These are phyloP conservation scores for Mortierella sp. DNA, from an alignment of 371 early-diverging fungal genomes.

Conservation along the genomic window DNA sequence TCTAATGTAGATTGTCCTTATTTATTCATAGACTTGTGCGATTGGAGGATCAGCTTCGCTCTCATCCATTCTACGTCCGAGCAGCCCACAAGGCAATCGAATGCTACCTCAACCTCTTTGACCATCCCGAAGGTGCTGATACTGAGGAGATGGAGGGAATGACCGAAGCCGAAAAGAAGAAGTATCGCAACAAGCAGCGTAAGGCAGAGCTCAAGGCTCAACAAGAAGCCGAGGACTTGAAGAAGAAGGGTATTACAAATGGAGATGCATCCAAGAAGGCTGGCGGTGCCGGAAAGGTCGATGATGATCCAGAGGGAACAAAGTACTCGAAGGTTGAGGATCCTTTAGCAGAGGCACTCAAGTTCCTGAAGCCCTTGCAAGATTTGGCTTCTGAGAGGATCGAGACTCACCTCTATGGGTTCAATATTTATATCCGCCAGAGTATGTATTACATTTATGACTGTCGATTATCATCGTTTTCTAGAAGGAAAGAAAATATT, in stretches of 20 bases:
- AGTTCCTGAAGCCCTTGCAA: constrained; percentile 81
- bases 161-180: constrained; percentile 75
- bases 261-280: constrained; percentile 60
- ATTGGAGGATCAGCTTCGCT: constrained; percentile 82
- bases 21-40: constrained; percentile 62
- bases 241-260: constrained; percentile 36
- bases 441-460: constrained; percentile 49
- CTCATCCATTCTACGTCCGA: constrained; percentile 78
- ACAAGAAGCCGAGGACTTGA: constrained; percentile 45
- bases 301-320: constrained; percentile 56
- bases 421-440: constrained; percentile 86
- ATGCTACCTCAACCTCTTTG: constrained; percentile 76
- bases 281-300: constrained; percentile 21
- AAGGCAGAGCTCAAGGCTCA: constrained; percentile 57
- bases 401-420: constrained; percentile 79
- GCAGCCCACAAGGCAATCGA: constrained; percentile 84
- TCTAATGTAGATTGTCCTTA: no score
- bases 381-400: constrained; percentile 64
- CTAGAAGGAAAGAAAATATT: no score
- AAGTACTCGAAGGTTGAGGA: constrained; percentile 63
- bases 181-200: constrained; percentile 58
- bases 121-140: constrained; percentile 63
- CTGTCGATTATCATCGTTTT: no score
- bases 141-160: constrained; percentile 66
- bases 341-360: constrained; percentile 81